Base-by-base conservation (phyloP, 2,329 filamentous ascomycete species). In the Colletotrichum lini region DNA sequence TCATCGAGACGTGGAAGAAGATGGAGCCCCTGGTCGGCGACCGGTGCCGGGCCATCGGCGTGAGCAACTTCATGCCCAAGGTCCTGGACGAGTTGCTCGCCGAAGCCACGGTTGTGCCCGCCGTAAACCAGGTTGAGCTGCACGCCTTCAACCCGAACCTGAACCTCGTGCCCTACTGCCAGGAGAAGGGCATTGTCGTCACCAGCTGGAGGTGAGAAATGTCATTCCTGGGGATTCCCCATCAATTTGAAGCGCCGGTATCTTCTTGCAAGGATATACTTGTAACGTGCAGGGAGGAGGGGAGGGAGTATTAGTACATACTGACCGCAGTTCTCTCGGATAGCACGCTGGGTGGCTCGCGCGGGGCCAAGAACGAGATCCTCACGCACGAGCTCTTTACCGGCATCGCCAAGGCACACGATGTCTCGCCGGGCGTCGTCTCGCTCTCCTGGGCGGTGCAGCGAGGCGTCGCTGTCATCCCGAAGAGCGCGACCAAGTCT, bases 121-220 rank as follows among this genome's bases (percentile, higher is more conserved):
- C 75, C 5, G 73, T 81, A 12, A 80, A 80, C 71, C 78, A 81
- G 73, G 73, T 80, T 18, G 79, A 81, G 73, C 68, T 80, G 30
- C 79, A 81, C 66, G 75, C 79, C 0, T 72, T 79, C 35, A 78
- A 80, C 67, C 79, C 79, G 1, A 78, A 79, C 62, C 59, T 77
- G 30, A 78, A 77, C 38, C 65, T 81, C 21, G 77, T 79, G 38
- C 75, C 75, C 8, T 80, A 77, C 65, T 80, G 79, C 67, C 68
- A 77, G 45, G 65, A 70, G 49, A 78, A 79, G 58, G 79, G 77
- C 8, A 80, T 81, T 26, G 76, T 76, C 26, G 77, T 79, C 45
- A 79, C 77, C 65, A 76, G 76, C 54, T 79, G 77, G 77, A 75
- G 75, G 76, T 77, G 64, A 70, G 75, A 35, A 10, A 26, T 4